Percentiles rank a stretch among this genome's conserved stretches.
Conservation (phyloP, 371 early-diverging fungal genomes). For the Apophysomyces elegans region DNA sequence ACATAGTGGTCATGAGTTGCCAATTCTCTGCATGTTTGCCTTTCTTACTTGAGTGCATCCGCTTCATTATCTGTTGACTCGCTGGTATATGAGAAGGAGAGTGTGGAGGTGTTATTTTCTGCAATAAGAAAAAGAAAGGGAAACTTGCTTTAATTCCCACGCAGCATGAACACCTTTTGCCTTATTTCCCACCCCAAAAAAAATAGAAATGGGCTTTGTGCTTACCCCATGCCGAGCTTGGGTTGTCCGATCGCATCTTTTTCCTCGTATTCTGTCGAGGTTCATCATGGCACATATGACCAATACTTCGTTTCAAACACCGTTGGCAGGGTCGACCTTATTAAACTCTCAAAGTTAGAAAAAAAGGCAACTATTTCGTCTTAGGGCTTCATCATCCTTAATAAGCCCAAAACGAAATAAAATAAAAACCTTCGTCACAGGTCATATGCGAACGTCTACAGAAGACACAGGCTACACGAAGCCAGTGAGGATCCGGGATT, state of each 20-base stretch:
- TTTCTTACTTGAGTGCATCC: constrained; percentile 57
- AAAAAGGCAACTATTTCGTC: neutral
- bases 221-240: constrained; percentile 8
- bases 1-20: neutral
- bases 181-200: constrained; percentile 1
- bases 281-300: constrained; percentile 81
- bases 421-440: constrained; percentile 65
- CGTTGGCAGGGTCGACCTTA: constrained; percentile 87
- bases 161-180: neutral
- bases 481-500: constrained; percentile 6
- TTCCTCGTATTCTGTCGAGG: constrained; percentile 22
- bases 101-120: constrained; percentile 16
- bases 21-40: neutral
- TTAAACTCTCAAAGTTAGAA: neutral
- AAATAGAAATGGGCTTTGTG: neutral
- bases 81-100: constrained; percentile 60
- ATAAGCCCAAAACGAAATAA: no score
- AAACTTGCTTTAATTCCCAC: constrained; percentile 1
- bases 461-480: constrained; percentile 68
- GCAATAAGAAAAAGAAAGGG: neutral
- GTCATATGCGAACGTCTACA: constrained; percentile 85
- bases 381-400: neutral
- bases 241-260: constrained; percentile 1
- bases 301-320: constrained; percentile 88
- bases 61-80: constrained; percentile 72